Evolutionary conservation across 2,329 filamentous ascomycete species (phyloP), one percentile per base, ranked within the genome.

Genomic region (Aspergillus intermedius): DNA sequence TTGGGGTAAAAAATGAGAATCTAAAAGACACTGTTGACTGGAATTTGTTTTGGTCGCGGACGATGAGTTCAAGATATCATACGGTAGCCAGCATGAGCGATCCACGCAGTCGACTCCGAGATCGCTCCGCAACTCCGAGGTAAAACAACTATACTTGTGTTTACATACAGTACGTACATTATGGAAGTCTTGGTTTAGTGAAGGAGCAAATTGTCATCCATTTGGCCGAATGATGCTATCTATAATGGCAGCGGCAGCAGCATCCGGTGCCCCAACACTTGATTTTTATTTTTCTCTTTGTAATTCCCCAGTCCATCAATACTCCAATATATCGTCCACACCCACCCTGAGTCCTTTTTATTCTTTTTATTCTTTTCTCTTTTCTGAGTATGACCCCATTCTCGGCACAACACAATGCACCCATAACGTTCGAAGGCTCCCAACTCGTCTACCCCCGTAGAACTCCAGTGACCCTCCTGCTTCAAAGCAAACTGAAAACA

Each of bases 181-280:
- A 35, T 5, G 7, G 13, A 17, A 35, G n/a, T 15, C 34, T n/a
- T 35, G 34, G 12, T 35, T 35, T 35, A 15, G n/a, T 35, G 34
- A 17, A 35, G n/a, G 34, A 13, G 34, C 34, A 35, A 13, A 35
- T 35, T 35, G n/a, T 35, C 34, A 35, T 35, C 17, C 34, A 35
- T n/a, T 35, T 35, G 34, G 34, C 19, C 40, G 43, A 39, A 45
- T 42, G 34, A 35, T 35, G 34, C n/a, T 35, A 35, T 35, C n/a
- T 35, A 35, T 17, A n/a, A 17, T 35, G 8, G 34, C 8, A 35
- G 45, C 32, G 19, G 13, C 40, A 49, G 40, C 41, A 49, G 37
- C 50, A 58, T 53, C 60, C 45, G 55, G 52, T 54, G 52, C 56
- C 60, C 62, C 62, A 17, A 35, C 34, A 63, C 61, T 52, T 46